Percentiles rank a stretch among this genome's conserved stretches.
phyloP scores from a whole-genome alignment of 441 rosid genomes.

The Melastoma candidum region DNA sequence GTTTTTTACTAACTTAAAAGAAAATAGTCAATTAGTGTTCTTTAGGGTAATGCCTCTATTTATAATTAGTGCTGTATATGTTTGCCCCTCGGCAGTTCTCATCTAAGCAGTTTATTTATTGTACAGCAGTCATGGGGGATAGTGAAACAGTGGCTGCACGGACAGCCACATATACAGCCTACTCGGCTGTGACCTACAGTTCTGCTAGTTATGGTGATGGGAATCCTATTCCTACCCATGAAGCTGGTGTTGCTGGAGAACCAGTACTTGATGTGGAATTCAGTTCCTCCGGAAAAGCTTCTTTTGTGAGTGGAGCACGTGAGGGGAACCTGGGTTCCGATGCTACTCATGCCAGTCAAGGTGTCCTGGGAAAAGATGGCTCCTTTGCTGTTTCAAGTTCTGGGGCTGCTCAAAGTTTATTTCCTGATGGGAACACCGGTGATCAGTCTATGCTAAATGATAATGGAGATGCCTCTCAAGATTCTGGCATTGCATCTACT shows the following conservation, averaged over 20 bases:
- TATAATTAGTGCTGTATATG: no score
- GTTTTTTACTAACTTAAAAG: no score
- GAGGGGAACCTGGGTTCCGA: conserved; percentile 21
- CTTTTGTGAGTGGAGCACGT: conserved; percentile 13
- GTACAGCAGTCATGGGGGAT: conserved; percentile 46
- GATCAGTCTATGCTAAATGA: conserved; percentile 29
- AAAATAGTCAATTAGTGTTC: no score
- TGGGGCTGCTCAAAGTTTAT: conserved; percentile 23
- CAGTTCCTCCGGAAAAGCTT: conserved; percentile 23
- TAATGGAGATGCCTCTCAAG: conserved; percentile 45
- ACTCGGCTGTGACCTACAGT: conserved; percentile 28
- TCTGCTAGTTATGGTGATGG: conserved; percentile 23
- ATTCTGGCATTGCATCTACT: conserved; percentile 23
- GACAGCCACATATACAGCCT: conserved; percentile 30
- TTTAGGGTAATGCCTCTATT: no score
- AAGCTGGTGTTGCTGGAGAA: conserved; percentile 18
- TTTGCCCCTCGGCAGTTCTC: conserved; percentile 4
- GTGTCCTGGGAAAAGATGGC: conserved; percentile 17
- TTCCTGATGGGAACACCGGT: conserved; percentile 45
- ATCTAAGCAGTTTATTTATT: conserved; percentile 2
- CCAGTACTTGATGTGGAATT: conserved; percentile 15
- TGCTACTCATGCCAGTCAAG: conserved; percentile 12
- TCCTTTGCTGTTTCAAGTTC: conserved; percentile 20
- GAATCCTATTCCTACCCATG: conserved; percentile 9
- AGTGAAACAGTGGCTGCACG: conserved; percentile 54